A percentile compares a stretch with the other conserved stretches of the same genome.
These are phyloP conservation scores for Trametes cingulata DNA, from an alignment of 768 basidiomycete species.

Conservation along the genomic window DNA sequence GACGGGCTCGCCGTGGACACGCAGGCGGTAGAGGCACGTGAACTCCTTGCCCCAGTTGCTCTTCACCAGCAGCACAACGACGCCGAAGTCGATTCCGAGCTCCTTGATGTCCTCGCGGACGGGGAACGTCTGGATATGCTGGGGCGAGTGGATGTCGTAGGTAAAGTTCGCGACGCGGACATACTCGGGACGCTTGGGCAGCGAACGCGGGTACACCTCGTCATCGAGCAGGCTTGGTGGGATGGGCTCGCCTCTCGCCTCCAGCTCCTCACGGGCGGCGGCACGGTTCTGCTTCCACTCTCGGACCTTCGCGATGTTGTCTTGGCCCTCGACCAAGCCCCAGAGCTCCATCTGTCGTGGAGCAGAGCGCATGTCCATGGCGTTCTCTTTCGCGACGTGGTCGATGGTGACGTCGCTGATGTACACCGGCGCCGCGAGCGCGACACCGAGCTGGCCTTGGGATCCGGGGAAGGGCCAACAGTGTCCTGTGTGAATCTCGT, in stretches of 20 bases:
- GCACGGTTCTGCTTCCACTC: constrained; percentile 54
- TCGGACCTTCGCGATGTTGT: constrained; percentile 63
- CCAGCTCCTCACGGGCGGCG: constrained; percentile 27
- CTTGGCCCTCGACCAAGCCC: constrained; percentile 80
- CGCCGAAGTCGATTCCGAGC: constrained; percentile 79
- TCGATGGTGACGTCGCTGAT: constrained; percentile 79
- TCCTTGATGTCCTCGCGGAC: constrained; percentile 57
- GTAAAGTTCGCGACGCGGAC: constrained; percentile 48
- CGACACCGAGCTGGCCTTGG: constrained; percentile 81
- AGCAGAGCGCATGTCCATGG: constrained; percentile 77
- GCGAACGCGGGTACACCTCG: constrained; percentile 30
- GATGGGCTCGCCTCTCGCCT: constrained; percentile 7
- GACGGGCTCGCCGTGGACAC: constrained; percentile 69
- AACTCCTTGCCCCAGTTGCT: constrained; percentile 88
- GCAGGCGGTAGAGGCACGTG: constrained; percentile 88
- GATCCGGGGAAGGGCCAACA: constrained; percentile 92
- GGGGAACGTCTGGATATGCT: constrained; percentile 52
- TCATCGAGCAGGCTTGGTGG: constrained; percentile 17
- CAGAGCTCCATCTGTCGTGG: constrained; percentile 89
- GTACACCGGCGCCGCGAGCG: constrained; percentile 61
- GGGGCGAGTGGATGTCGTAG: constrained; percentile 45
- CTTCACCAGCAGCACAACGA: constrained; percentile 77
- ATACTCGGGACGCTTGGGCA: constrained; percentile 32
- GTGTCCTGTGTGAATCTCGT: constrained; percentile 77
- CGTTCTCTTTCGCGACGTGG: constrained; percentile 81